Base-by-base conservation (phyloP, 169 alveolate species). In the Plasmodium billcollinsi region DNA sequence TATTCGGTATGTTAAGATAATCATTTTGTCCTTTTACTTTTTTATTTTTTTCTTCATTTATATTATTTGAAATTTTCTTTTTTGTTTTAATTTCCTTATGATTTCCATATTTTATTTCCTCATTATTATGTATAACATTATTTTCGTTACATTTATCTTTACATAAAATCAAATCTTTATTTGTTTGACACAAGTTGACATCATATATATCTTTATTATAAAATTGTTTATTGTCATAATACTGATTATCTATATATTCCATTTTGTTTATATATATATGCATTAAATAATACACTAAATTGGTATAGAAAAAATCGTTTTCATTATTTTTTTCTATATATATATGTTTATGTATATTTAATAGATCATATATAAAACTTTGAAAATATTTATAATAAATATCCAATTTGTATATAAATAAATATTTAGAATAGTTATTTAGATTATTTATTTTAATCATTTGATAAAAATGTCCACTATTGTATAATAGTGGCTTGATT, bases 271-370 rank as follows among this genome's bases (percentile, higher is more conserved):
- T 78, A 70, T 78, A 78, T 47, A 78, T 5, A 20, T 70, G 80
- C 45, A 78, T 43, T 71, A 78, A 66, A 43, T 78, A 78, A 50
- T 63, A 24, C 21, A 78, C 33, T 70, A 78, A 66, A 52, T 78
- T 78, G 15, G 33, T 66, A 45, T 78, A 78, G 54, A 78, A 78
- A 11, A 78, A 47, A 65, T 78, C 78, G 15, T 58, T 47, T 14
- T 78, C 89, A n/a, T 59, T 24, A 70, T 78, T 78, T 56, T 66
- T 78, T 78, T 78, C 78, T 26, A 78, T 45, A 21, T 78, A 78
- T 49, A 78, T 65, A 65, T 78, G 89, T 26, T 69, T 66, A 33
- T 78, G 80, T 2, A 78, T 78, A 39, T n/a, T 43, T 26, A 78
- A 11, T 21, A 78, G 70, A 29, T 78, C 89, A 21, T 78, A 78